Percentiles rank a stretch among this genome's conserved stretches.
phyloP scores from a whole-genome alignment of 2,329 filamentous ascomycete genomes.

The Moelleriella libera region DNA sequence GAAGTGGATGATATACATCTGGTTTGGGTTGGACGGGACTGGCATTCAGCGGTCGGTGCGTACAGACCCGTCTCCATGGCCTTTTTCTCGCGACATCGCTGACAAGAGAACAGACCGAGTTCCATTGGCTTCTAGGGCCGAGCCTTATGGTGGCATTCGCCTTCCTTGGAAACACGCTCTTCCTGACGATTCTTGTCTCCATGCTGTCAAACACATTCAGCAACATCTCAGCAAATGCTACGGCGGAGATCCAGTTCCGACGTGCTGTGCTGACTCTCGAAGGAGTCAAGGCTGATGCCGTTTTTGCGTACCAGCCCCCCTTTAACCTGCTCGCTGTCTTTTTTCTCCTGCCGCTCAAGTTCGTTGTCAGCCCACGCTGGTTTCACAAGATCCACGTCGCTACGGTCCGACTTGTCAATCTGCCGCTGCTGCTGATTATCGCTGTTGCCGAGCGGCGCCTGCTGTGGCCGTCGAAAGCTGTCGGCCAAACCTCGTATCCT shows the following conservation, averaged over 20 bases:
- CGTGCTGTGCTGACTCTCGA: conserved; percentile 71
- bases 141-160: conserved; percentile 71
- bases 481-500: conserved; percentile 8
- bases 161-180: conserved; percentile 75
- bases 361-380: conserved; percentile 66
- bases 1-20: conserved; percentile 90
- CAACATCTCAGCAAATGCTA: conserved; percentile 61
- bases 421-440: conserved; percentile 60
- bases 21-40: conserved; percentile 72
- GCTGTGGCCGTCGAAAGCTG: conserved; percentile 37
- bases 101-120: conserved; percentile 36
- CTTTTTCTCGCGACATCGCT: background rate
- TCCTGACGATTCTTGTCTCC: conserved; percentile 78
- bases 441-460: conserved; percentile 55
- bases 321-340: conserved; percentile 71
- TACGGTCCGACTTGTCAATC: conserved; percentile 58
- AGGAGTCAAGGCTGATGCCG: conserved; percentile 71
- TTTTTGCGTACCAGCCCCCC: conserved; percentile 71
- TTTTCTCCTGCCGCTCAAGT: conserved; percentile 62
- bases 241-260: conserved; percentile 73
- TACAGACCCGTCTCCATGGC: background rate
- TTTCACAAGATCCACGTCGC: conserved; percentile 84
- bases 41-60: conserved; percentile 43
- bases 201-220: conserved; percentile 78
- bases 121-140: conserved; percentile 69